These are phyloP conservation scores for Penicillium goetzii DNA, from an alignment of 495 filamentous ascomycete species.

Conservation along the genomic window DNA sequence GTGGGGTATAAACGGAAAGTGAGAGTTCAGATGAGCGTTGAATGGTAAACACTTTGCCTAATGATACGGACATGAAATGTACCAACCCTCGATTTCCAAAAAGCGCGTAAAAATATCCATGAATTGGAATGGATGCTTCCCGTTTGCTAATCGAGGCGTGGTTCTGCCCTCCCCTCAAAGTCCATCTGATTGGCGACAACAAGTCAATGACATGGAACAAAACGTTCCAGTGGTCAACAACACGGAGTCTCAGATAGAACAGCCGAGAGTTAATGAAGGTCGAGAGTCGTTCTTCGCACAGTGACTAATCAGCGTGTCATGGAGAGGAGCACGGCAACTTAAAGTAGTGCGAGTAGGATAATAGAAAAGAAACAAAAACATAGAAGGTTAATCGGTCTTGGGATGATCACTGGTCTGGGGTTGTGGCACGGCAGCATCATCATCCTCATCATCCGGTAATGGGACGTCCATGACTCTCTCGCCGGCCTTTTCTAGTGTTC, in stretches of 20 bases:
- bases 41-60: not conserved
- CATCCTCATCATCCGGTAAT: conserved; percentile 71
- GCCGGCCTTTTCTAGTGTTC: conserved; percentile 71
- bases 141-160: conserved; percentile 32
- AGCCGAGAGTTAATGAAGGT: conserved; percentile 41
- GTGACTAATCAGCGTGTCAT: conserved; percentile 92
- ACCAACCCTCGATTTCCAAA: conserved; percentile 41
- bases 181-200: conserved; percentile 35
- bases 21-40: conserved; percentile 1
- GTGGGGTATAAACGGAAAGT: conserved; percentile 5
- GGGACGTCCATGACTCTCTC: conserved; percentile 83
- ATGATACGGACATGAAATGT: conserved; percentile 27
- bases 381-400: conserved; percentile 27
- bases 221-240: conserved; percentile 36
- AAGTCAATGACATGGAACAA: conserved; percentile 44
- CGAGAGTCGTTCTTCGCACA: conserved; percentile 78
- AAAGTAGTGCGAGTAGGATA: conserved; percentile 72
- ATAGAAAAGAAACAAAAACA: not conserved
- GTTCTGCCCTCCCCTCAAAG: conserved; percentile 44
- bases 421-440: conserved; percentile 44
- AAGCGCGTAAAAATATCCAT: conserved; percentile 11
- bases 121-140: conserved; percentile 29
- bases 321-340: conserved; percentile 81
- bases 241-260: conserved; percentile 33
- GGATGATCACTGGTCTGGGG: conserved; percentile 13